Conservation (phyloP, 768 basidiomycete genomes). For the Peribolospora baueri region DNA sequence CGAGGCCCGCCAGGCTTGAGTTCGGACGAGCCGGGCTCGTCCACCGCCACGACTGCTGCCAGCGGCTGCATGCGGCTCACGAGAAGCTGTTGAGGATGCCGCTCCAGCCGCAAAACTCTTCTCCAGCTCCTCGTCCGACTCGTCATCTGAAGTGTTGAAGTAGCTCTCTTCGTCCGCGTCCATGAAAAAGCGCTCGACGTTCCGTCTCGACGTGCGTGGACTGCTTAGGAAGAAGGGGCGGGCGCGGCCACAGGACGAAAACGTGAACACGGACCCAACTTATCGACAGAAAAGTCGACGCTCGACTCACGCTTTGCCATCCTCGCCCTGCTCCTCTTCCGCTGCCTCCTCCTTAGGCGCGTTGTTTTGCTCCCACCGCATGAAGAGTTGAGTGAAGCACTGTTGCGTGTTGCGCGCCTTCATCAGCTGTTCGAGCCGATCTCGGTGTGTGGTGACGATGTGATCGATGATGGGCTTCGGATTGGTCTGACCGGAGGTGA, state of each 20-base stretch:
- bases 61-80: slow-evolving; percentile 20
- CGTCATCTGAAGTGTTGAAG: slow-evolving; percentile 77
- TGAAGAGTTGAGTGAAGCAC: slow-evolving; percentile 46
- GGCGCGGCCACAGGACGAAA: neutral
- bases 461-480: slow-evolving; percentile 59
- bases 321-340: slow-evolving; percentile 23
- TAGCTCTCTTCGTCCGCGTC: slow-evolving; percentile 65
- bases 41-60: slow-evolving; percentile 29
- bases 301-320: slow-evolving; percentile 24
- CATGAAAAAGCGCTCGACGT: slow-evolving; percentile 24
- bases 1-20: neutral
- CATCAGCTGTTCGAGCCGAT: slow-evolving; percentile 34
- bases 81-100: slow-evolving; percentile 9
- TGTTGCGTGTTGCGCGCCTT: slow-evolving; percentile 35
- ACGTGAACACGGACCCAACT: slow-evolving; percentile 16
- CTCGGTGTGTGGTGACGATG: slow-evolving; percentile 54
- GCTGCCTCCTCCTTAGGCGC: slow-evolving; percentile 27
- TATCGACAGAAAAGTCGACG: neutral
- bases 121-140: slow-evolving; percentile 20
- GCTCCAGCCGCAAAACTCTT: slow-evolving; percentile 8
- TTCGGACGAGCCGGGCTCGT: neutral
- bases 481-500: slow-evolving; percentile 38
- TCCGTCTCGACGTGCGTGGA: slow-evolving; percentile 23
- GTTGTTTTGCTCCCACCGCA: slow-evolving; percentile 76
- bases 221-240: slow-evolving; percentile 6